Conservation (phyloP, 306 rosid genomes). For the Vachellia pachyceras region DNA sequence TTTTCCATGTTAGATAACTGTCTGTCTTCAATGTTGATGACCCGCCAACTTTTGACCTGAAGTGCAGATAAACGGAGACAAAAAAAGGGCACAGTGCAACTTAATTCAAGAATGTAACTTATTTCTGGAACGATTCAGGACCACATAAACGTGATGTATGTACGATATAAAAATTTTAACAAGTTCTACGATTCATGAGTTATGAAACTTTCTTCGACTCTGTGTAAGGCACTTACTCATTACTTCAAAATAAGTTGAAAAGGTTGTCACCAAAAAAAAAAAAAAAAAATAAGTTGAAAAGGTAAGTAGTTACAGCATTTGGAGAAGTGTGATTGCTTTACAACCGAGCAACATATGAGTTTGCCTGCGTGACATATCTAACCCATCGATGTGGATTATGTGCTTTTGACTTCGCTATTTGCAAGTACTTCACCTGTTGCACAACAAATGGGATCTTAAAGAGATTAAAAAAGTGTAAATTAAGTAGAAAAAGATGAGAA, state of each 20-base stretch:
- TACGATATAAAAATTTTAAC: background rate
- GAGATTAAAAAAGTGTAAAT: conserved; percentile 1
- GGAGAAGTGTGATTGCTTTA: conserved; percentile 11
- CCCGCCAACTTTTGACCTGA: background rate
- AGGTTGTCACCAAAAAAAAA: too few species aligned
- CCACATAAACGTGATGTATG: background rate
- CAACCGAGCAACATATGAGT: conserved; percentile 85
- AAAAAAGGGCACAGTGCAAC: background rate
- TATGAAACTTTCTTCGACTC: background rate
- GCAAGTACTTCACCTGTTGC: conserved; percentile 91
- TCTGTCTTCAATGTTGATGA: background rate
- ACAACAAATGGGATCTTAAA: conserved; percentile 34
- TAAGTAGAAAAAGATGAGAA: background rate
- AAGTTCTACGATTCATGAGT: background rate
- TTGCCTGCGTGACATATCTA: conserved; percentile 87
- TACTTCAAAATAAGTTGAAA: conserved; percentile 1
- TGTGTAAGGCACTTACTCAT: background rate
- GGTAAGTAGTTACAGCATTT: background rate
- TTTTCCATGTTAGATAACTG: background rate
- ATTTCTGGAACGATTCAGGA: conserved; percentile 19
- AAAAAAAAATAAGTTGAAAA: too few species aligned
- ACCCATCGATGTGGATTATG: conserved; percentile 91
- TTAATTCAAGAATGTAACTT: background rate
- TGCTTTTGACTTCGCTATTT: conserved; percentile 72
- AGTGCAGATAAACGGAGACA: background rate